Conservation (phyloP, 2,329 filamentous ascomycete genomes). For the Neofusicoccum sp. region DNA sequence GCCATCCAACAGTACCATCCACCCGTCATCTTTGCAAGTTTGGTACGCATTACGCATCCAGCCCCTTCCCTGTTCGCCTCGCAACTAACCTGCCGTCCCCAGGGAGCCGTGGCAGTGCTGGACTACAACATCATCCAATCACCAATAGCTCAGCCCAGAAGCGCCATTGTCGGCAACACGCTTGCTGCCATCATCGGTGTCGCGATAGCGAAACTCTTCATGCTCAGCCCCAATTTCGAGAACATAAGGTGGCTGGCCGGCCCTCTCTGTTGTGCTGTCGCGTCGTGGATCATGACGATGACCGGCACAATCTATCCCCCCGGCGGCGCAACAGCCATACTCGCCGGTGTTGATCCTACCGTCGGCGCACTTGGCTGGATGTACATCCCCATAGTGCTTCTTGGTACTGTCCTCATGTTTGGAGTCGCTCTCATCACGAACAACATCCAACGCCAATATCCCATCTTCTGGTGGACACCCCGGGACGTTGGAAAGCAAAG, state of each 20-base stretch:
- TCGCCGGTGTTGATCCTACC: constrained; percentile 42
- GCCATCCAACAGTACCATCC: constrained; percentile 39
- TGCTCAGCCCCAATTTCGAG: constrained; percentile 36
- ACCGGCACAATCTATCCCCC: constrained; percentile 52
- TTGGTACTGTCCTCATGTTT: constrained; percentile 44
- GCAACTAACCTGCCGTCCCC: background rate
- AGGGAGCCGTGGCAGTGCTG: constrained; percentile 49
- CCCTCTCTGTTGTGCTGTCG: constrained; percentile 42
- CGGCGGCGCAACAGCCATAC: constrained; percentile 48
- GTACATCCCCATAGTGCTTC: constrained; percentile 43
- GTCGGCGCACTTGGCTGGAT: constrained; percentile 47
- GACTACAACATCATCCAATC: constrained; percentile 49
- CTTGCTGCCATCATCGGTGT: constrained; percentile 47
- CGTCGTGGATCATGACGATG: constrained; percentile 46
- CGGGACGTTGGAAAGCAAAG: constrained; percentile 31
- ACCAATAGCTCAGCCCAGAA: constrained; percentile 49
- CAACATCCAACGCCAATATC: constrained; percentile 48
- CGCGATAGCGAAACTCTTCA: constrained; percentile 46
- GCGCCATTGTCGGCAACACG: constrained; percentile 46
- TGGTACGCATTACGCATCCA: constrained; percentile 30
- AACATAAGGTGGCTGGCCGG: constrained; percentile 46
- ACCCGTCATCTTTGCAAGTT: constrained; percentile 44
- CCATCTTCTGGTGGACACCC: constrained; percentile 51
- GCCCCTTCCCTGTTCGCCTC: background rate
- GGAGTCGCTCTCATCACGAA: constrained; percentile 44